Evolutionary conservation across 805 yeast genomes (phyloP).

Genomic region (Wickerhamomyces strasburgensis): DNA sequence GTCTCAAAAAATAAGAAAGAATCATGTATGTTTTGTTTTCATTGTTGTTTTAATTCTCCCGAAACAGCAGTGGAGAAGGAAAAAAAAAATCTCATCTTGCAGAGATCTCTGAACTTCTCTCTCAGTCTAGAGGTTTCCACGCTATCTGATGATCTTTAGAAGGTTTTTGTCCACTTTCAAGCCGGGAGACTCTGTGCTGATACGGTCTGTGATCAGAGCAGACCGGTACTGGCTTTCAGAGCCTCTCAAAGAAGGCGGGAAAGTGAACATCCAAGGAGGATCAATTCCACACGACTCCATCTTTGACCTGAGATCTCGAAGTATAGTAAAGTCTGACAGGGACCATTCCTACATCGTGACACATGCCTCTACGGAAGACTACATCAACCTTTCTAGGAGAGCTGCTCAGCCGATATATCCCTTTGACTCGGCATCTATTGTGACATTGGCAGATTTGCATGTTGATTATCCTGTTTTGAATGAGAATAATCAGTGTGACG

Average conservation of each 20-base stretch:
- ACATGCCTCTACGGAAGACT: conserved; percentile 43
- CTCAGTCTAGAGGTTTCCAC: too few species aligned
- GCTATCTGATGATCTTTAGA: conserved; percentile 1
- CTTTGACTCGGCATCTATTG: conserved; percentile 44
- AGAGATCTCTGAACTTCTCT: too few species aligned
- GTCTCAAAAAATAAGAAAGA: too few species aligned
- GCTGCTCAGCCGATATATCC: conserved; percentile 50
- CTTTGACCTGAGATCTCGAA: conserved; percentile 34
- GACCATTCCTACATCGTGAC: conserved; percentile 30
- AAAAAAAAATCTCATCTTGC: background rate
- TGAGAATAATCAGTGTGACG: conserved; percentile 5
- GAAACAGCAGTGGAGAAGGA: conserved; percentile 1
- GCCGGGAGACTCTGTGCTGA: conserved; percentile 17
- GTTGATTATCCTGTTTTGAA: conserved; percentile 33
- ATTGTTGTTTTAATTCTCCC: background rate
- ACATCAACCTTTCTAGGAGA: conserved; percentile 34
- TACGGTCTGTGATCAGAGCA: conserved; percentile 17
- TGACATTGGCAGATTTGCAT: conserved; percentile 41
- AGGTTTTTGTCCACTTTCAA: conserved; percentile 11
- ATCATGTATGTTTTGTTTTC: conserved; percentile 1
- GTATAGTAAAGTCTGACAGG: conserved; percentile 24
- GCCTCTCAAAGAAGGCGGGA: conserved; percentile 19
- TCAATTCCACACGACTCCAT: conserved; percentile 34
- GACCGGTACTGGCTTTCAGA: conserved; percentile 23
- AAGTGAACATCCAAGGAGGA: conserved; percentile 19